Conservation (phyloP, 2,329 filamentous ascomycete species). For the Trichophyton equinum region DNA sequence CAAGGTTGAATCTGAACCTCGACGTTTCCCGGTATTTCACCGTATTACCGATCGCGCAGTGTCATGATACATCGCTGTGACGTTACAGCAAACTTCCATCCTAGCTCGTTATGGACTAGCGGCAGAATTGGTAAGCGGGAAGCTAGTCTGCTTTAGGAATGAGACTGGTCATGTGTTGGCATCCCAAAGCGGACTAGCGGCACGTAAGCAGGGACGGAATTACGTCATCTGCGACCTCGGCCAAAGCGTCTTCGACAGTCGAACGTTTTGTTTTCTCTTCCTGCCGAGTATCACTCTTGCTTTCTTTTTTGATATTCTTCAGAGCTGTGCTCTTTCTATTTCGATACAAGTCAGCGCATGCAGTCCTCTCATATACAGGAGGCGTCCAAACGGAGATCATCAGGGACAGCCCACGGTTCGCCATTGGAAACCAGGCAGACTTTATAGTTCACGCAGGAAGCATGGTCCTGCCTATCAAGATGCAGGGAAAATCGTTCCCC, state of each 20-base stretch:
- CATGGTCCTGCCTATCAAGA: slow-evolving; percentile 1
- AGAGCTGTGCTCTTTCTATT: not conserved
- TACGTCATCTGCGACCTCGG: not conserved
- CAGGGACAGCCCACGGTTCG: not conserved
- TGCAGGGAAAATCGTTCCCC: not conserved
- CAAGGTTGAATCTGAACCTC: too few species aligned
- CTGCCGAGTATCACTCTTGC: not conserved
- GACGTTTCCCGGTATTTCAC: not conserved
- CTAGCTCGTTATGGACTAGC: not conserved
- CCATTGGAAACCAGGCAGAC: not conserved
- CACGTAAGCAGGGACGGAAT: not conserved
- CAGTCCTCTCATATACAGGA: not conserved
- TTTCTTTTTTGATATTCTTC: not conserved
- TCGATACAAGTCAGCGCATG: not conserved
- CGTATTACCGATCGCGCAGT: not conserved
- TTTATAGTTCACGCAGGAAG: not conserved
- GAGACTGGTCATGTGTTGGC: not conserved
- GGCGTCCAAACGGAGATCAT: slow-evolving; percentile 3
- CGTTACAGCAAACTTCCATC: not conserved
- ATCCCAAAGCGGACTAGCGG: not conserved
- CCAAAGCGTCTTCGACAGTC: not conserved
- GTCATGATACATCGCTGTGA: not conserved
- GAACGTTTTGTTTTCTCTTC: not conserved
- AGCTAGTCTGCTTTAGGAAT: not conserved
- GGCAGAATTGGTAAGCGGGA: not conserved